Conservation (phyloP, 2,329 filamentous ascomycete species). For the Paraphoma sp. region DNA sequence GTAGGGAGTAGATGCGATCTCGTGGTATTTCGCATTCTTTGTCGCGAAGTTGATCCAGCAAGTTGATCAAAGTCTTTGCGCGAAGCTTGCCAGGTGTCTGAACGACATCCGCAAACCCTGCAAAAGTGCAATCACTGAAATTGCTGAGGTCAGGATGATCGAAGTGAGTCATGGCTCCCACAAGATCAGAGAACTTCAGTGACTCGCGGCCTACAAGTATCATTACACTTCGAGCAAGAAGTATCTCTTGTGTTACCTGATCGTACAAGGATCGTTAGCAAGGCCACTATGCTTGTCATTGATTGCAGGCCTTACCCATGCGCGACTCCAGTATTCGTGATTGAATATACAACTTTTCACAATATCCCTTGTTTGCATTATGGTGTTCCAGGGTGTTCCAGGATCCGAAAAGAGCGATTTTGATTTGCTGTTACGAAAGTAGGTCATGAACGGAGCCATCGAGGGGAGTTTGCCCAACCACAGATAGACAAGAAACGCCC, state of each 20-base stretch:
- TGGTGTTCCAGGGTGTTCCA: not conserved
- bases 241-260: constrained; percentile 3
- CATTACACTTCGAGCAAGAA: constrained; percentile 4
- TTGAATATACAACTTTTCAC: constrained; percentile 3
- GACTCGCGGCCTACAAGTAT: constrained; percentile 1
- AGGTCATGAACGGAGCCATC: constrained; percentile 3
- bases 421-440: not conserved
- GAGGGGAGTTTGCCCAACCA: constrained; percentile 11
- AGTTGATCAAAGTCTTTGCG: not conserved
- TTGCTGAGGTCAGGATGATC: constrained; percentile 1
- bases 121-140: constrained; percentile 3
- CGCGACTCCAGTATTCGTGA: constrained; percentile 13
- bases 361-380: constrained; percentile 1
- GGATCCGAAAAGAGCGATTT: not conserved
- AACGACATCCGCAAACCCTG: constrained; percentile 1
- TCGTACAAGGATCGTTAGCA: not conserved
- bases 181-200: constrained; percentile 4
- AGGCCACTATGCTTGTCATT: too few species aligned
- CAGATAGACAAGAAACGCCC: constrained; percentile 1
- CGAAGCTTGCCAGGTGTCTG: not conserved
- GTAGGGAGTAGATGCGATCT: constrained; percentile 10
- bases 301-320: constrained; percentile 2
- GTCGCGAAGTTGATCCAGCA: constrained; percentile 5
- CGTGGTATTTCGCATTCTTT: constrained; percentile 7
- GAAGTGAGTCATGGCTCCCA: not conserved